Percentiles rank a stretch among this genome's conserved stretches.
These are phyloP conservation scores for Auxenochlorella protothecoides DNA, from an alignment of 139 green algal species.

Conservation along the genomic window DNA sequence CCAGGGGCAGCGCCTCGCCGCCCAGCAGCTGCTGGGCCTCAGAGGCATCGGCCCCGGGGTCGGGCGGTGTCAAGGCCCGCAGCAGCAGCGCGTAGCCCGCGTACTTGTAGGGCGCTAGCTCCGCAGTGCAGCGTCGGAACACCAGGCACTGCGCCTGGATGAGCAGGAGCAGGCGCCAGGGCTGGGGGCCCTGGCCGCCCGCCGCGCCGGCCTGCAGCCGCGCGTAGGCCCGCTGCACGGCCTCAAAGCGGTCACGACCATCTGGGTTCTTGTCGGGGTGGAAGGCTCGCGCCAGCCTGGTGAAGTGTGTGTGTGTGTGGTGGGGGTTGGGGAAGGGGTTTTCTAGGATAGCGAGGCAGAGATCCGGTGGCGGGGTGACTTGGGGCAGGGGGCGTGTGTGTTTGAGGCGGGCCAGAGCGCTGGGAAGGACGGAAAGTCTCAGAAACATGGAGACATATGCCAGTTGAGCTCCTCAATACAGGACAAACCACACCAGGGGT, in stretches of 20 bases:
- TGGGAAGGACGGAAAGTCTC: too few species aligned
- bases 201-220: slow-evolving; percentile 57
- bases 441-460: too few species aligned
- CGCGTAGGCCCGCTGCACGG: slow-evolving; percentile 82
- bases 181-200: slow-evolving; percentile 46
- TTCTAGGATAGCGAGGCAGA: too few species aligned
- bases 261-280: slow-evolving; percentile 94
- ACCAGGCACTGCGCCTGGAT: slow-evolving; percentile 69
- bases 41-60: background rate
- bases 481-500: too few species aligned
- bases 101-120: slow-evolving; percentile 88
- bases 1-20: background rate
- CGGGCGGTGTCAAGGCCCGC: slow-evolving; percentile 33
- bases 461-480: too few species aligned
- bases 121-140: slow-evolving; percentile 58
- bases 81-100: slow-evolving; percentile 84
- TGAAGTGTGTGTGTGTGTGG: background rate
- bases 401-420: too few species aligned
- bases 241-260: slow-evolving; percentile 66
- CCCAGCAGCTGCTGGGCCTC: slow-evolving; percentile 4
- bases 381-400: too few species aligned
- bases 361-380: too few species aligned
- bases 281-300: slow-evolving; percentile 46
- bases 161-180: slow-evolving; percentile 77
- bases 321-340: too few species aligned